Conservation (phyloP, 345 rosid genomes). For the Crucihimalaya himalaica region DNA sequence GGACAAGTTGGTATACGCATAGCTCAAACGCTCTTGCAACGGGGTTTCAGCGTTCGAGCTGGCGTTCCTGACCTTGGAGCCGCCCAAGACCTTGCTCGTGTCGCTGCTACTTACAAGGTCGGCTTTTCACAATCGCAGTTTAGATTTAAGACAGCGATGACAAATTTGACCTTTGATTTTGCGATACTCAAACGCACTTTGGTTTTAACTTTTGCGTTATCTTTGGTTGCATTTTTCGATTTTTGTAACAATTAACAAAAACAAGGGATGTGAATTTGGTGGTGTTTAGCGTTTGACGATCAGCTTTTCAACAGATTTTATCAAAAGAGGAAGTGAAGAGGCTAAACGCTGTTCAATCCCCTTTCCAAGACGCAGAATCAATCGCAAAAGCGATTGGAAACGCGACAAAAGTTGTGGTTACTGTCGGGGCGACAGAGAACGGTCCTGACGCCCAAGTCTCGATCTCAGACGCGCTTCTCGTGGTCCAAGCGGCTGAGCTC, state of each 20-base stretch:
- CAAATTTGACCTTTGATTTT: not conserved
- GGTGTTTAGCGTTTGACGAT: conserved; percentile 18
- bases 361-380: conserved; percentile 66
- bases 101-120: conserved; percentile 85
- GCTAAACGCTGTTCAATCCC: conserved; percentile 86
- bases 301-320: conserved; percentile 57
- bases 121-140: conserved; percentile 14
- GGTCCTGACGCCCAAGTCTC: conserved; percentile 72
- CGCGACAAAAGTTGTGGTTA: conserved; percentile 87
- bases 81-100: conserved; percentile 89
- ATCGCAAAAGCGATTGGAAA: conserved; percentile 98
- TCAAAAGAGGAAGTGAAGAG: conserved; percentile 72
- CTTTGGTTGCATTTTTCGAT: not conserved
- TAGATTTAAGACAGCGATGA: not conserved
- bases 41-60: conserved; percentile 86
- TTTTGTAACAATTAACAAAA: not conserved
- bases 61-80: conserved; percentile 82
- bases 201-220: not conserved
- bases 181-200: not conserved
- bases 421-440: conserved; percentile 68
- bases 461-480: conserved; percentile 69
- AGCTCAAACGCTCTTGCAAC: conserved; percentile 66
- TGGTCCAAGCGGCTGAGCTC: conserved; percentile 76
- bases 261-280: not conserved
- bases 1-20: conserved; percentile 92